Percentiles rank a stretch among this genome's conserved stretches.
Evolutionary conservation across 176 grass and related monocot species (phyloP).

Genomic region (Dactylis glomerata): DNA sequence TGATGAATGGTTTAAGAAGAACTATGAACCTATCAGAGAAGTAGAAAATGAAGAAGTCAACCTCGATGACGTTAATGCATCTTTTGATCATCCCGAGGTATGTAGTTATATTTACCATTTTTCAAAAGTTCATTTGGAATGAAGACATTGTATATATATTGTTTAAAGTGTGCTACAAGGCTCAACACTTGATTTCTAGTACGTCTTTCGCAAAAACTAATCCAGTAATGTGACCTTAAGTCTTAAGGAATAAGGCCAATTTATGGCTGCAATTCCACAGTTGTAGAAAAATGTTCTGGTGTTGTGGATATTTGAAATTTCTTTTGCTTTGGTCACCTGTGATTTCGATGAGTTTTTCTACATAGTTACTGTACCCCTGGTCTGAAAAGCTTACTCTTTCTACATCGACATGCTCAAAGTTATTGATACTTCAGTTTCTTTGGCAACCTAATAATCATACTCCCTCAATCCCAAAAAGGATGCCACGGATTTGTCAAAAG

Average conservation of each 20-base stretch:
- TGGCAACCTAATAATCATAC: not conserved
- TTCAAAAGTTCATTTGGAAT: slow-evolving; percentile 7
- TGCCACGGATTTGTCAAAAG: too few relatives aligned
- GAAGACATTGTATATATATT: not conserved
- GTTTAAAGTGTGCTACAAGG: not conserved
- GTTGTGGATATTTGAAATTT: slow-evolving; percentile 2
- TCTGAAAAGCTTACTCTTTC: not conserved
- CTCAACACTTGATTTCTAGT: slow-evolving; percentile 11
- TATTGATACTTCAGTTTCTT: slow-evolving; percentile 4
- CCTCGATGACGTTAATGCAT: slow-evolving; percentile 87
- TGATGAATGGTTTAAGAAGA: slow-evolving; percentile 90
- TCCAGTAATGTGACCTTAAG: not conserved
- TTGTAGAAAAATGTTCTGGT: not conserved
- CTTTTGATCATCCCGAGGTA: slow-evolving; percentile 89
- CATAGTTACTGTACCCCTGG: not conserved
- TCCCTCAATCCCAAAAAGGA: too few relatives aligned
- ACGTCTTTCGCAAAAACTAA: not conserved
- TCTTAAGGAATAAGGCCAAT: not conserved
- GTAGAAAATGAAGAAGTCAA: slow-evolving; percentile 84
- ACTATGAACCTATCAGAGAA: slow-evolving; percentile 72
- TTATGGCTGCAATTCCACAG: not conserved
- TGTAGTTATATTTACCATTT: not conserved
- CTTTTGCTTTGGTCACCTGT: not conserved
- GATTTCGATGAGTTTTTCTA: slow-evolving; percentile 1
- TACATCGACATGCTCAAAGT: not conserved